Conservation (phyloP, 2,329 filamentous ascomycete species). For the Chaetomiaceae sp. region DNA sequence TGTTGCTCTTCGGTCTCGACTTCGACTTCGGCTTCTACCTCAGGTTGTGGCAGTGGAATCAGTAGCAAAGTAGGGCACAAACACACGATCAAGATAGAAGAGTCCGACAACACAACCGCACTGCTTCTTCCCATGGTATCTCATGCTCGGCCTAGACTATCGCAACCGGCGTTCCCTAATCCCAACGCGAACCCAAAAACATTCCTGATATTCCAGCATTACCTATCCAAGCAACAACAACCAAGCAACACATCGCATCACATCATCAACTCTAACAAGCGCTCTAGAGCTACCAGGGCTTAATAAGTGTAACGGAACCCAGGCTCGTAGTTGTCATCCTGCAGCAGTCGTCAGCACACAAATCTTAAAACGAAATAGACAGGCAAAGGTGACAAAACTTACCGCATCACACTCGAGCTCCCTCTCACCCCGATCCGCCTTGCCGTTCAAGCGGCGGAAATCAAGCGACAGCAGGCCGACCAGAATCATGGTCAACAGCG, state of each 20-base stretch:
- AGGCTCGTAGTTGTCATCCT: slow-evolving; percentile 35
- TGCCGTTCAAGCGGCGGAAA: slow-evolving; percentile 42
- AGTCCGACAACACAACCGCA: too few relatives aligned
- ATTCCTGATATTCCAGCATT: too few relatives aligned
- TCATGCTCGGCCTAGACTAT: too few relatives aligned
- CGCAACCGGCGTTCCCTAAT: too few relatives aligned
- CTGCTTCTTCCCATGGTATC: too few relatives aligned
- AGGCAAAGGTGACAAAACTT: slow-evolving; percentile 27
- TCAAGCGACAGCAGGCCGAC: slow-evolving; percentile 38
- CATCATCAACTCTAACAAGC: background rate
- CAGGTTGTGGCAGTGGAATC: too few relatives aligned
- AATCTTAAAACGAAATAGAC: background rate
- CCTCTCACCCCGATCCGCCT: slow-evolving; percentile 50
- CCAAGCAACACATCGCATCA: background rate
- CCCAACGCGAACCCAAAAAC: too few relatives aligned
- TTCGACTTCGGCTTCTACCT: too few relatives aligned
- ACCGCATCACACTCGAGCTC: slow-evolving; percentile 47
- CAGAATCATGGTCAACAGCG: slow-evolving; percentile 42
- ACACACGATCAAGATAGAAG: too few relatives aligned
- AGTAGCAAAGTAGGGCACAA: too few relatives aligned
- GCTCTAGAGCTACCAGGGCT: background rate
- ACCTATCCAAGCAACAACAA: background rate
- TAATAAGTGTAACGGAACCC: slow-evolving; percentile 40
- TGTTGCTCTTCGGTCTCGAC: too few relatives aligned
- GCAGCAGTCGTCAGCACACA: slow-evolving; percentile 1